These are phyloP conservation scores for Cyclotella cryptica DNA, from an alignment of 108 stramenopile genomes.

Conservation along the genomic window DNA sequence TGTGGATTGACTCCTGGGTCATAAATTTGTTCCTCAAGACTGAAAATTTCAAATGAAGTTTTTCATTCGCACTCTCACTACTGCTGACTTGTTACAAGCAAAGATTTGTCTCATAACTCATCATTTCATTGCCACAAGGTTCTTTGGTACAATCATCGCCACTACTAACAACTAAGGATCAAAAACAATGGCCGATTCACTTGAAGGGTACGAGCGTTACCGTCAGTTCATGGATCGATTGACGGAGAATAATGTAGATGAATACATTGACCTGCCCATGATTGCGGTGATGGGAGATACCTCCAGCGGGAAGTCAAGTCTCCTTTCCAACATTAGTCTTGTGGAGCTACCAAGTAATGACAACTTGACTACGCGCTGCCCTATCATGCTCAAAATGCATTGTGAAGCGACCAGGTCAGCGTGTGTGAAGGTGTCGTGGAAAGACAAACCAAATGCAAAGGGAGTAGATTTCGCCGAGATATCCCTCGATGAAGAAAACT, in stretches of 20 bases:
- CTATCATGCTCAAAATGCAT: slow-evolving; percentile 46
- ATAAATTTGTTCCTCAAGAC: too few species aligned
- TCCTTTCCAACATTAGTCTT: slow-evolving; percentile 53
- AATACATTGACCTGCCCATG: slow-evolving; percentile 63
- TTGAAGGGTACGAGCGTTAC: slow-evolving; percentile 30
- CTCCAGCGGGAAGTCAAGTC: slow-evolving; percentile 65
- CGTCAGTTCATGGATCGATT: slow-evolving; percentile 48
- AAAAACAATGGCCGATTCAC: too few species aligned
- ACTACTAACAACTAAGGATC: too few species aligned
- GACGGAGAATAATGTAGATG: slow-evolving; percentile 40
- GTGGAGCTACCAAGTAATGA: slow-evolving; percentile 66
- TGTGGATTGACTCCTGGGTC: too few species aligned
- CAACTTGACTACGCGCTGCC: slow-evolving; percentile 67
- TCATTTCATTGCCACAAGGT: too few species aligned
- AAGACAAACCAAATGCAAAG: slow-evolving; percentile 15
- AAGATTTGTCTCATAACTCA: too few species aligned
- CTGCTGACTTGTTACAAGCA: too few species aligned
- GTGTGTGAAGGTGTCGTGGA: slow-evolving; percentile 55
- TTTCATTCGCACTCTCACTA: too few species aligned
- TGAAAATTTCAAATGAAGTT: too few species aligned
- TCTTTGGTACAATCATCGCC: too few species aligned
- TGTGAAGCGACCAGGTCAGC: slow-evolving; percentile 29
- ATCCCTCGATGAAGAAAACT: slow-evolving; percentile 40
- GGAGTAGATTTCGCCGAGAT: slow-evolving; percentile 29
- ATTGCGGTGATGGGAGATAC: slow-evolving; percentile 78